These are phyloP conservation scores for Cetradonia linearis DNA, from an alignment of 495 filamentous ascomycete genomes.

Conservation along the genomic window DNA sequence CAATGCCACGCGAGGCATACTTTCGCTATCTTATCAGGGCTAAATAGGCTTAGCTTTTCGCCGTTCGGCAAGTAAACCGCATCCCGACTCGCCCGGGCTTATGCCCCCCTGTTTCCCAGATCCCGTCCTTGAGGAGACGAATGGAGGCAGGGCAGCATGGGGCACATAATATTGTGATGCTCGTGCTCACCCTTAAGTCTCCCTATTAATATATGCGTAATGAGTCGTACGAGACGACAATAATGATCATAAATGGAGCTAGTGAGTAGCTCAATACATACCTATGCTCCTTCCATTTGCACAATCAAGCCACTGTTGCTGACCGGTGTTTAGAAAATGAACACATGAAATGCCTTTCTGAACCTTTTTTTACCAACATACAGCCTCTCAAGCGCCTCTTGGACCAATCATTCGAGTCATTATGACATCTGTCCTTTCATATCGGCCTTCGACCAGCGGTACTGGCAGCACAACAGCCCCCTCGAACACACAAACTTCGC, in stretches of 20 bases:
- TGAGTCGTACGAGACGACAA: background rate
- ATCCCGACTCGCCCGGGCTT: background rate
- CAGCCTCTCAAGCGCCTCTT: background rate
- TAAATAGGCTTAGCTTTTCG: background rate
- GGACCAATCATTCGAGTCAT: conserved; percentile 21
- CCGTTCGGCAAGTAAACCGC: background rate
- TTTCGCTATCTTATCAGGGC: background rate
- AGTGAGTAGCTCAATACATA: background rate
- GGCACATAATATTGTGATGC: conserved; percentile 5
- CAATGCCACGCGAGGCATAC: background rate
- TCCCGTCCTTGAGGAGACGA: background rate
- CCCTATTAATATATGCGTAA: background rate
- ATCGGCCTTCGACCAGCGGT: conserved; percentile 34
- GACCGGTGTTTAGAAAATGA: background rate
- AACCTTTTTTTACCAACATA: background rate
- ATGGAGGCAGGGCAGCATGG: conserved; percentile 1
- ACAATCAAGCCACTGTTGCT: background rate
- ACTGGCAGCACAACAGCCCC: conserved; percentile 23
- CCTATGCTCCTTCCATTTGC: background rate
- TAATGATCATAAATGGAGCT: background rate
- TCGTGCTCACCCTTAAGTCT: conserved; percentile 3
- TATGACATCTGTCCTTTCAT: conserved; percentile 39
- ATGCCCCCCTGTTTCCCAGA: background rate
- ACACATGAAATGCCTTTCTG: background rate
- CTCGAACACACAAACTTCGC: conserved; percentile 37